A percentile compares a stretch with the other conserved stretches of the same genome.
phyloP scores from a whole-genome alignment of 192 early-diverging fungal species.

The Piromyces finnis region DNA sequence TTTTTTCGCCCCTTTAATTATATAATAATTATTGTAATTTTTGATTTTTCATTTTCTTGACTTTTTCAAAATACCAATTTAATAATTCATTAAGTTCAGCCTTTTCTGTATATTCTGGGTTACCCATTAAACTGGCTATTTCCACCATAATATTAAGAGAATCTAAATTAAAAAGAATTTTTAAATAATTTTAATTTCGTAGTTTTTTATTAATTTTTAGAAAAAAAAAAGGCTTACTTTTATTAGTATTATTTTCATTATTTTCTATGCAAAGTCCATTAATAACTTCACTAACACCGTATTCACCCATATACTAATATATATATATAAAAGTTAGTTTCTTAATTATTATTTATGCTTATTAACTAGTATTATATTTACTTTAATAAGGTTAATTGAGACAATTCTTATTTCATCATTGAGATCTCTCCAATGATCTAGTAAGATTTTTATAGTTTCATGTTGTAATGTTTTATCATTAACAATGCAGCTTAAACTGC shows the following conservation, averaged over 20 bases:
- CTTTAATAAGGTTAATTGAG: not conserved
- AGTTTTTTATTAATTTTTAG: too few relatives aligned
- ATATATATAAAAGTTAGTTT: not conserved
- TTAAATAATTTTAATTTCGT: too few relatives aligned
- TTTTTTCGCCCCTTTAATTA: not conserved
- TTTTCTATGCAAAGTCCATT: not conserved
- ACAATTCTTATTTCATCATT: not conserved
- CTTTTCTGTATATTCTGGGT: constrained; percentile 32
- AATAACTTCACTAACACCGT: not conserved
- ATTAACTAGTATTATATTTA: not conserved
- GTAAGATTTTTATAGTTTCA: not conserved
- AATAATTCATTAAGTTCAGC: constrained; percentile 24
- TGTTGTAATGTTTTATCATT: not conserved
- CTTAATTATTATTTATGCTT: not conserved
- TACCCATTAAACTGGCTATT: constrained; percentile 17
- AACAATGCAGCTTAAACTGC: not conserved
- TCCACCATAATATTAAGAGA: constrained; percentile 21
- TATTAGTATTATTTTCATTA: not conserved
- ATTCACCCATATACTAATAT: not conserved
- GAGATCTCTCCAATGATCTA: not conserved
- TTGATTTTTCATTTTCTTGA: not conserved
- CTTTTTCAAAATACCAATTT: constrained; percentile 7
- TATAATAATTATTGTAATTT: not conserved
- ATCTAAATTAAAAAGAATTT: too few relatives aligned
- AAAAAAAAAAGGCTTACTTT: not conserved